phyloP scores from a whole-genome alignment of 441 rosid species.

The Pelargonium myrrhifolium region DNA sequence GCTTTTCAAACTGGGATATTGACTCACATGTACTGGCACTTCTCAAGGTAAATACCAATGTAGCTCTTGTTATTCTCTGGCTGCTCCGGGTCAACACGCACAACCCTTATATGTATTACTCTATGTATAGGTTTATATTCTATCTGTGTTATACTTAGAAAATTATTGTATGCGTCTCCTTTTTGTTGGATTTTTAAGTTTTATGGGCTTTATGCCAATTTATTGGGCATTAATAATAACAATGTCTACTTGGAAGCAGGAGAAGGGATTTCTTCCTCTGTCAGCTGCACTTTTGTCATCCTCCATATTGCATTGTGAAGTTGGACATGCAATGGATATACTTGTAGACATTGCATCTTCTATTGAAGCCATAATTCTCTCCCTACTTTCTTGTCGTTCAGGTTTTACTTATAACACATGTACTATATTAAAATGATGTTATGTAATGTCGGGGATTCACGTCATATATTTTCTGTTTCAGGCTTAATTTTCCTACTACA shows the following conservation, averaged over 20 bases:
- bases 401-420: slow-evolving; percentile 34
- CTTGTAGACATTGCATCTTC: slow-evolving; percentile 59
- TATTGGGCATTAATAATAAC: slow-evolving; percentile 18
- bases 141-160: neutral
- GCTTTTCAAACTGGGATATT: slow-evolving; percentile 60
- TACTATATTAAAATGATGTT: neutral
- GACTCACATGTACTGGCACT: slow-evolving; percentile 66
- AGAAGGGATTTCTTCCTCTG: slow-evolving; percentile 88
- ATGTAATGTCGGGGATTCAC: slow-evolving; percentile 5
- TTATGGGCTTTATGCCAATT: slow-evolving; percentile 17
- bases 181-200: neutral
- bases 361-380: slow-evolving; percentile 74
- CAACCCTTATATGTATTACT: neutral
- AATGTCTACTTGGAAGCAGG: slow-evolving; percentile 49
- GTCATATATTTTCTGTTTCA: slow-evolving; percentile 26
- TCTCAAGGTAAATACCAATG: slow-evolving; percentile 49
- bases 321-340: slow-evolving; percentile 40
- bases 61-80: slow-evolving; percentile 9
- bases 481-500: slow-evolving; percentile 77
- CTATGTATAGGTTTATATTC: neutral
- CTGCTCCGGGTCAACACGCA: neutral
- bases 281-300: slow-evolving; percentile 91
- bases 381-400: slow-evolving; percentile 73
- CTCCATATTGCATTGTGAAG: slow-evolving; percentile 45
- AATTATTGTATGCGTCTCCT: neutral